A percentile compares a stretch with the other conserved stretches of the same genome.
phyloP scores from a whole-genome alignment of 2,329 filamentous ascomycete genomes.

The Drechslerella coelobrocha region DNA sequence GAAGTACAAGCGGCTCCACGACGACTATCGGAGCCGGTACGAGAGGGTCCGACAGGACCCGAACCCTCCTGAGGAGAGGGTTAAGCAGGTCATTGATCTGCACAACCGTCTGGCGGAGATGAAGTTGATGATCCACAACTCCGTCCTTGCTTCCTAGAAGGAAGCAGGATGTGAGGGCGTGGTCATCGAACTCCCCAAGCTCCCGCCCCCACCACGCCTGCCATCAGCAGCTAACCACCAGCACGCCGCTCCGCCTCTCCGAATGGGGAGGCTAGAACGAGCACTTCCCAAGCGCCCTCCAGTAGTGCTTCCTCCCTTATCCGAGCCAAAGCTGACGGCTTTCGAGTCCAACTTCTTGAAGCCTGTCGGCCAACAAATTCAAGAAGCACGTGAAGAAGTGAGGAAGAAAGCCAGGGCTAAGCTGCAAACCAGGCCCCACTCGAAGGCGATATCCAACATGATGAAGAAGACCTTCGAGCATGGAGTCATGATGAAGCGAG shows the following conservation, averaged over 20 bases:
- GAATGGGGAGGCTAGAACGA: too few species aligned
- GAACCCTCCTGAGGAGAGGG: constrained; percentile 31
- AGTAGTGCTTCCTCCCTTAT: not conserved
- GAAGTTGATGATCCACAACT: constrained; percentile 41
- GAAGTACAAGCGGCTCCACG: constrained; percentile 43
- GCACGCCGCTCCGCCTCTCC: too few species aligned
- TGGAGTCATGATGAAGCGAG: not conserved
- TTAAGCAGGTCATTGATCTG: constrained; percentile 43
- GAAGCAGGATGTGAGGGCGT: constrained; percentile 7
- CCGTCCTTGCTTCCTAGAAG: constrained; percentile 46
- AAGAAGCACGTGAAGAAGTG: too few species aligned
- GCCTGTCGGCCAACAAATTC: too few species aligned
- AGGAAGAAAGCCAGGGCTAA: not conserved
- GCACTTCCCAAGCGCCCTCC: too few species aligned
- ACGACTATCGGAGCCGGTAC: constrained; percentile 41
- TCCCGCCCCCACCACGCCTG: constrained; percentile 3
- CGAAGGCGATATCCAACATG: not conserved
- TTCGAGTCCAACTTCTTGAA: too few species aligned
- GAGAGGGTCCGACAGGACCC: constrained; percentile 39
- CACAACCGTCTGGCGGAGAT: constrained; percentile 36
- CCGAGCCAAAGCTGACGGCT: not conserved
- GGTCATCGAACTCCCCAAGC: constrained; percentile 1
- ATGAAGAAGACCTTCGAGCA: not conserved
- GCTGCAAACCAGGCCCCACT: not conserved
- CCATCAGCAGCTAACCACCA: too few species aligned